Conservation (phyloP, 371 early-diverging fungal genomes). For the Mortierella sp. region DNA sequence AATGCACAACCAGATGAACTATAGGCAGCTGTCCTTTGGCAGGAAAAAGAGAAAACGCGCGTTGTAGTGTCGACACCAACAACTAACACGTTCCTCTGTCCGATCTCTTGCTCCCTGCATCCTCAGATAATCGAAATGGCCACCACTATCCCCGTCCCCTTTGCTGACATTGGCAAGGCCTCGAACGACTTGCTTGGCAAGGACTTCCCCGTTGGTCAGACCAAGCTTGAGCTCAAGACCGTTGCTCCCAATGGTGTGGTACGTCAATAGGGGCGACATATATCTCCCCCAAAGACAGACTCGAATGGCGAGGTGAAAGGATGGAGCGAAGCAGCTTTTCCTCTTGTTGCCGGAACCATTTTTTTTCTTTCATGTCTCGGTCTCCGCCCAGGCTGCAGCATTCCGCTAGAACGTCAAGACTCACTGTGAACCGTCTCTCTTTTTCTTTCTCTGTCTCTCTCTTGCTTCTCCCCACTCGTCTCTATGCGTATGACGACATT, state of each 20-base stretch:
- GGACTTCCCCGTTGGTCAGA: conserved; percentile 94
- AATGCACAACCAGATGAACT: too few relatives aligned
- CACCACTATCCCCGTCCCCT: conserved; percentile 71
- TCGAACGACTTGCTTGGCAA: conserved; percentile 95
- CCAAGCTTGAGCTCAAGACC: conserved; percentile 97
- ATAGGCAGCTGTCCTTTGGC: too few relatives aligned
- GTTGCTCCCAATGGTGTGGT: conserved; percentile 94
- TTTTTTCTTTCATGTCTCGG: too few relatives aligned
- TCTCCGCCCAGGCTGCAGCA: too few relatives aligned
- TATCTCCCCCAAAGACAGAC: too few relatives aligned
- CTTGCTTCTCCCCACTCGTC: conserved; percentile 1
- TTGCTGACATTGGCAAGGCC: conserved; percentile 95
- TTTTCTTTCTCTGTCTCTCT: neutral
- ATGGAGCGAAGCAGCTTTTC: too few relatives aligned
- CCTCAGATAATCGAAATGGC: conserved; percentile 43
- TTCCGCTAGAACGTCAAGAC: too few relatives aligned
- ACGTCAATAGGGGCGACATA: conserved; percentile 53
- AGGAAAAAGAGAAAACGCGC: too few relatives aligned
- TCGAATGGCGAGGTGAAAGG: too few relatives aligned
- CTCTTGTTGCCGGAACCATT: too few relatives aligned
- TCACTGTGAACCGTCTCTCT: neutral
- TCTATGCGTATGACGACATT: neutral
- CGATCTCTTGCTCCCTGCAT: neutral
- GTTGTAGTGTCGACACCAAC: too few relatives aligned
- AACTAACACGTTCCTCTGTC: too few relatives aligned